Percentiles rank a stretch among this genome's conserved stretches.
These are phyloP conservation scores for Erythrobasidium hasegawianum DNA, from an alignment of 1,284 basidiomycete genomes.

Conservation along the genomic window DNA sequence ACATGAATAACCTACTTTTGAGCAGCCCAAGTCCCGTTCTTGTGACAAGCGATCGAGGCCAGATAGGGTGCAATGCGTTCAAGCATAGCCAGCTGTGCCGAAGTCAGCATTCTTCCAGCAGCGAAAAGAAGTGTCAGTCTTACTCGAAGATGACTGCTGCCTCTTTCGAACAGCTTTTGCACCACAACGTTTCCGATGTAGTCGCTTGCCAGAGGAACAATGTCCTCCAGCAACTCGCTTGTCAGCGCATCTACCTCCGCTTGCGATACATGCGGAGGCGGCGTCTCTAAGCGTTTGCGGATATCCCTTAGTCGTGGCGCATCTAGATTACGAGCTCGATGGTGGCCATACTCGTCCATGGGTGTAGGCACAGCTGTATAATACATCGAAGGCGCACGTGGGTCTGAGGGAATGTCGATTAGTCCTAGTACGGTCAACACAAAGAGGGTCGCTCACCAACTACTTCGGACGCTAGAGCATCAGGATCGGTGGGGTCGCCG, in stretches of 20 bases:
- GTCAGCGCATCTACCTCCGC: slow-evolving; percentile 88
- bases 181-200: slow-evolving; percentile 96
- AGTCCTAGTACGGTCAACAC: neutral
- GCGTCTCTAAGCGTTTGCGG: slow-evolving; percentile 77
- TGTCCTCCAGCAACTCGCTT: slow-evolving; percentile 75
- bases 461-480: slow-evolving; percentile 73
- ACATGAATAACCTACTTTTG: slow-evolving; percentile 59
- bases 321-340: slow-evolving; percentile 63
- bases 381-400: slow-evolving; percentile 83
- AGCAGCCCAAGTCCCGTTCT: slow-evolving; percentile 99
- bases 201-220: slow-evolving; percentile 86
- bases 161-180: slow-evolving; percentile 42
- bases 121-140: neutral
- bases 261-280: slow-evolving; percentile 63
- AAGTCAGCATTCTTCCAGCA: slow-evolving; percentile 22
- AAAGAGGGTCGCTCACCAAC: slow-evolving; percentile 61
- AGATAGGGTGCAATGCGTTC: slow-evolving; percentile 90
- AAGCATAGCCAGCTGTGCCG: slow-evolving; percentile 79
- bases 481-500: slow-evolving; percentile 69
- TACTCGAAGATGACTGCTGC: slow-evolving; percentile 11
- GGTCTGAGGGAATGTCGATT: slow-evolving; percentile 56
- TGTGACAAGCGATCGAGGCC: slow-evolving; percentile 91
- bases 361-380: slow-evolving; percentile 83
- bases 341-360: slow-evolving; percentile 47
- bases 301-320: slow-evolving; percentile 90